Conservation (phyloP, 2,329 filamentous ascomycete genomes). For the Zalaria obscura region DNA sequence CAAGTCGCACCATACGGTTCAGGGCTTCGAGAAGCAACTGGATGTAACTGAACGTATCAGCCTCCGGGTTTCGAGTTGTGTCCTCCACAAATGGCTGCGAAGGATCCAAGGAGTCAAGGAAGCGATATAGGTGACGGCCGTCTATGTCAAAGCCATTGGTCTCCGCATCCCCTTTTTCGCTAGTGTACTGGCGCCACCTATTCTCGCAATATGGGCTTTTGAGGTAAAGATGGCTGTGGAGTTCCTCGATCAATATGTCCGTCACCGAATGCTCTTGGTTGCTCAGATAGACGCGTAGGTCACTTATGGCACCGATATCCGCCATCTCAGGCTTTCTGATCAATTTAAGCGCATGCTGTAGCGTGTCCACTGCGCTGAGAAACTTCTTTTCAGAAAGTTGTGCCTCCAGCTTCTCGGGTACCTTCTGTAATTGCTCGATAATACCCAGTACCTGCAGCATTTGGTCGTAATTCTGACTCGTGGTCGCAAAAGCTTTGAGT, state of each 20-base stretch:
- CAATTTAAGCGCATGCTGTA: constrained; percentile 74
- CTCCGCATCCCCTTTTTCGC: constrained; percentile 24
- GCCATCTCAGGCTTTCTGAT: constrained; percentile 81
- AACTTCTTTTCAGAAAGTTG: constrained; percentile 95
- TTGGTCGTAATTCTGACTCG: constrained; percentile 81
- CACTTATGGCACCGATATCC: constrained; percentile 74
- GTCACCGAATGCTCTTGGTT: constrained; percentile 88
- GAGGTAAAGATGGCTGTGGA: constrained; percentile 92
- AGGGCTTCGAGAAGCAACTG: constrained; percentile 75
- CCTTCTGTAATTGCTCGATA: constrained; percentile 66
- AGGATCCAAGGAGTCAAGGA: constrained; percentile 43
- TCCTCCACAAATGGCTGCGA: constrained; percentile 59
- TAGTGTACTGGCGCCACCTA: constrained; percentile 74
- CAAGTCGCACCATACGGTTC: constrained; percentile 76
- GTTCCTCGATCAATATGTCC: constrained; percentile 91
- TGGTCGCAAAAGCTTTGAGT: constrained; percentile 73
- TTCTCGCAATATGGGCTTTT: constrained; percentile 97
- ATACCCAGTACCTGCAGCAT: constrained; percentile 64
- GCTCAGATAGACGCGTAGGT: constrained; percentile 73
- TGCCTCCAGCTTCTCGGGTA: constrained; percentile 86
- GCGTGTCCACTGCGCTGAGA: constrained; percentile 76
- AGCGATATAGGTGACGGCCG: constrained; percentile 41
- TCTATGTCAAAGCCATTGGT: constrained; percentile 23
- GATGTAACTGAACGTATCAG: constrained; percentile 90
- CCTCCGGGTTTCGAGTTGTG: constrained; percentile 81